phyloP scores from a whole-genome alignment of 2,329 filamentous ascomycete species.

The Pseudocercospora macadamiae region DNA sequence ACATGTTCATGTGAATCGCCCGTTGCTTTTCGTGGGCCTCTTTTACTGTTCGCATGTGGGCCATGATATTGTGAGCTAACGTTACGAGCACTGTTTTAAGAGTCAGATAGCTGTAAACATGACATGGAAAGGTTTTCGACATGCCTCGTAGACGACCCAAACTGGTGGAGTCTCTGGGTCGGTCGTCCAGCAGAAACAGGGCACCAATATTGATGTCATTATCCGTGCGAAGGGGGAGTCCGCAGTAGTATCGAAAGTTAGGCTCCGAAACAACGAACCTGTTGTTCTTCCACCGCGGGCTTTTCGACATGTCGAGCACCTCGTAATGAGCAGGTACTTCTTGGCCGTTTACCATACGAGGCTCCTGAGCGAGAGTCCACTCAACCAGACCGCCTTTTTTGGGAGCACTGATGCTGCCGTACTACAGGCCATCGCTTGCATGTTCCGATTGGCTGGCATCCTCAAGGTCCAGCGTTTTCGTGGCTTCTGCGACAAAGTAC shows the following conservation, averaged over 20 bases:
- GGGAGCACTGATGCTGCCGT: slow-evolving; percentile 54
- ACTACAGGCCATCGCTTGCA: slow-evolving; percentile 40
- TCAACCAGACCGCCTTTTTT: slow-evolving; percentile 63
- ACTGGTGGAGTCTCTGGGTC: slow-evolving; percentile 50
- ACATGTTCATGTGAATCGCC: slow-evolving; percentile 32
- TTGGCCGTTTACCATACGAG: slow-evolving; percentile 26
- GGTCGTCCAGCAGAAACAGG: slow-evolving; percentile 62
- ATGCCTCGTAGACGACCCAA: slow-evolving; percentile 20
- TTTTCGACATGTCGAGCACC: slow-evolving; percentile 36
- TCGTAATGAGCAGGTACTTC: slow-evolving; percentile 41
- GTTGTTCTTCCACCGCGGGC: slow-evolving; percentile 35
- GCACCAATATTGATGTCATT: slow-evolving; percentile 55
- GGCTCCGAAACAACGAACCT: slow-evolving; percentile 37
- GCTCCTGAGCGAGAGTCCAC: slow-evolving; percentile 48
- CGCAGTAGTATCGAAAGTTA: slow-evolving; percentile 39
- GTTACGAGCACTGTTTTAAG: slow-evolving; percentile 21
- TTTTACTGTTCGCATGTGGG: slow-evolving; percentile 39
- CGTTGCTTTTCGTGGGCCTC: slow-evolving; percentile 38
- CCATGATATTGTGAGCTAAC: slow-evolving; percentile 53
- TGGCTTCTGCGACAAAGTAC: slow-evolving; percentile 58
- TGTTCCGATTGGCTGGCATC: slow-evolving; percentile 26
- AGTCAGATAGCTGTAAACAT: not conserved
- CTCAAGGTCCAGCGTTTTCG: slow-evolving; percentile 48
- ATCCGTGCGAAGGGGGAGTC: slow-evolving; percentile 38
- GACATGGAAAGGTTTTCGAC: not conserved